These are phyloP conservation scores for Ogataea populi-albae DNA, from an alignment of 805 yeast genomes.

Conservation along the genomic window DNA sequence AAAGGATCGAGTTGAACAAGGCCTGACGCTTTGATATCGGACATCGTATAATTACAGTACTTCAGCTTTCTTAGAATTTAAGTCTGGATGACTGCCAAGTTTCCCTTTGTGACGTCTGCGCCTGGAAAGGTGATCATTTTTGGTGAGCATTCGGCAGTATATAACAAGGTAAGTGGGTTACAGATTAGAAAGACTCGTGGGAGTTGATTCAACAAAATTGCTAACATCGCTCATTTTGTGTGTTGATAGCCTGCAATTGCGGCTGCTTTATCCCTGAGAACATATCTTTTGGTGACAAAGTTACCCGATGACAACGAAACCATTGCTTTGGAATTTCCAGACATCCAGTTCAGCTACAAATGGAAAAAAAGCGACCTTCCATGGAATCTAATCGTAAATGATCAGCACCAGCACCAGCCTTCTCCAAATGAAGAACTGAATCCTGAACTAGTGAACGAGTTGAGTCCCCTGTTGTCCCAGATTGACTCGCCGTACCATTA, in stretches of 20 bases:
- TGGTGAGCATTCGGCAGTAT: constrained; percentile 97
- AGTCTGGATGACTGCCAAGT: constrained; percentile 18
- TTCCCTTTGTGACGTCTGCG: constrained; percentile 78
- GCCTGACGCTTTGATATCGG: constrained; percentile 1
- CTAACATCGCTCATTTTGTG: constrained; percentile 4
- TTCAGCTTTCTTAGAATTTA: too few species aligned
- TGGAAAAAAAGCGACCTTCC: constrained; percentile 69
- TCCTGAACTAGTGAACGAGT: constrained; percentile 52
- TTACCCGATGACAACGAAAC: constrained; percentile 37
- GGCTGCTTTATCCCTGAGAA: constrained; percentile 84
- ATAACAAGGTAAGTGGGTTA: constrained; percentile 51
- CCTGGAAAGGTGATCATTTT: constrained; percentile 96
- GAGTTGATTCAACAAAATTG: background rate
- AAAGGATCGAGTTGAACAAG: background rate
- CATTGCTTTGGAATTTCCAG: constrained; percentile 76
- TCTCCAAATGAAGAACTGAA: constrained; percentile 52
- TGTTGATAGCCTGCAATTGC: constrained; percentile 79
- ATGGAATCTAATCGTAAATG: constrained; percentile 41
- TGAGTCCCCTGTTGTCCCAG: constrained; percentile 43
- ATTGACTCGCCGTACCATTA: constrained; percentile 59
- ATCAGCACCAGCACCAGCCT: constrained; percentile 25
- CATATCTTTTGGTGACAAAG: constrained; percentile 67
- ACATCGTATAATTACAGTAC: constrained; percentile 3
- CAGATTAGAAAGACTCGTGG: too few species aligned
- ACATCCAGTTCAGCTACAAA: constrained; percentile 59